Evolutionary conservation across 148 eudicot genomes (phyloP), one percentile per base, ranked within the genome.

Genomic region (Silene conica): DNA sequence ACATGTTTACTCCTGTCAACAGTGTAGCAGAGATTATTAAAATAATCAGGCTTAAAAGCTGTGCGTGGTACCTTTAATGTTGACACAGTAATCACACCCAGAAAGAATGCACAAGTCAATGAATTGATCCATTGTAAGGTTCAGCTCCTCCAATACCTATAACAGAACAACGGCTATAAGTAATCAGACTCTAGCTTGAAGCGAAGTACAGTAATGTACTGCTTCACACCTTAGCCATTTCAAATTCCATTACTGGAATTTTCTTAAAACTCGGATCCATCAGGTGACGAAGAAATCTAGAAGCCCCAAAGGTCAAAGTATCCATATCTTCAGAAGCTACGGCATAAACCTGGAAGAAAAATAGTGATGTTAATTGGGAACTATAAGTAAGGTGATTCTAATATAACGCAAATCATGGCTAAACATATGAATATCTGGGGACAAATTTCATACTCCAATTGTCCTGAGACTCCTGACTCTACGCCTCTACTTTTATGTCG

Each of bases 241-340:
- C 97, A 85, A 92, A 92, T 82, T 96, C 99, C 96, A 90, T 89
- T 58, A 95, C 97, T 56, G 96, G 96, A 69, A 90, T 82, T 73
- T 90, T 95, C 81, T 84, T 90, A 76, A 97, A 86, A 83, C 94
- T 90, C 45, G 99, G 97, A 86, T 88, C 94, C 97, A 89, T 95
- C 79, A 95, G 86, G 85, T 95, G 96, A 64, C 99, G 97, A 34
- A 95, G 89, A 84, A 95, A 95, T 77, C 76, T 85, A 75, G 99
- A 87, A 83, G 99, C 91, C 73, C 98, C 98, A 88, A 94, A 94
- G 70, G 98, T 94, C 31, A 94, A 78, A 62, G 90, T 87, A 80
- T 94, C 98, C 98, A 94, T 92, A 80, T 92, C 98, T 82, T 94
- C 98, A 60, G 98, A 94, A 46, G 98, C 98, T 70, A 94, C 96